A percentile compares a stretch with the other conserved stretches of the same genome.
Evolutionary conservation across 2,329 filamentous ascomycete genomes (phyloP).

Genomic region (Penicillium frequentans): DNA sequence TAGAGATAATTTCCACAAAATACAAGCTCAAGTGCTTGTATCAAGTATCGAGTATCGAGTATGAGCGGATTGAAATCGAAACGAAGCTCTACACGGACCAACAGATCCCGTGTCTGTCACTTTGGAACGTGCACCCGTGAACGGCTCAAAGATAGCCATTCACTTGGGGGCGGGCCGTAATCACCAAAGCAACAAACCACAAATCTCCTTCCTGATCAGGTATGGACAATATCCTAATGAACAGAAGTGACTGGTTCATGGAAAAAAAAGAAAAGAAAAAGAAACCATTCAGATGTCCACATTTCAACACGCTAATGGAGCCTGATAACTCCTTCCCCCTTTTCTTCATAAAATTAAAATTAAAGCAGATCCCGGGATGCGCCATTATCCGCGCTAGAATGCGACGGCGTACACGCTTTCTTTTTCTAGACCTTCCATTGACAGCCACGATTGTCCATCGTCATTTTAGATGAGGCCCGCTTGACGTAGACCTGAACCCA

Average conservation of each 20-base stretch:
- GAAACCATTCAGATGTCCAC: not conserved
- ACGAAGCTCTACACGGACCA: constrained; percentile 41
- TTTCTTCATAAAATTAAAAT: not conserved
- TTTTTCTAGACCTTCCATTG: constrained; percentile 10
- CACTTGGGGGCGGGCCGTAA: not conserved
- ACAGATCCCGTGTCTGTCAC: constrained; percentile 50
- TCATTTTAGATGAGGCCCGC: constrained; percentile 1
- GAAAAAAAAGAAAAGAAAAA: not conserved
- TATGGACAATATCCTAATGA: not conserved
- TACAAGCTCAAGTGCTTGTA: not conserved
- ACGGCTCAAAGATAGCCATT: not conserved
- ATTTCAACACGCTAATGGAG: not conserved
- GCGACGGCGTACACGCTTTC: constrained; percentile 2
- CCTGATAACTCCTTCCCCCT: not conserved
- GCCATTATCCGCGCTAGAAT: constrained; percentile 2
- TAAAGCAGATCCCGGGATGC: not conserved
- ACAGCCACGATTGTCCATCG: constrained; percentile 3
- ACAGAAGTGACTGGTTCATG: not conserved
- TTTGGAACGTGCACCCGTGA: not conserved
- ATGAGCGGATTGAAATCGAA: not conserved
- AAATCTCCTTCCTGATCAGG: constrained; percentile 2
- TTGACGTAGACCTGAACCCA: not conserved
- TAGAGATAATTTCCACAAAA: not conserved
- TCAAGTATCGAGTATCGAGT: not conserved
- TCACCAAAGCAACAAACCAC: not conserved